Base-by-base conservation (phyloP, 345 rosid genomes). In the Crucihimalaya himalaica region DNA sequence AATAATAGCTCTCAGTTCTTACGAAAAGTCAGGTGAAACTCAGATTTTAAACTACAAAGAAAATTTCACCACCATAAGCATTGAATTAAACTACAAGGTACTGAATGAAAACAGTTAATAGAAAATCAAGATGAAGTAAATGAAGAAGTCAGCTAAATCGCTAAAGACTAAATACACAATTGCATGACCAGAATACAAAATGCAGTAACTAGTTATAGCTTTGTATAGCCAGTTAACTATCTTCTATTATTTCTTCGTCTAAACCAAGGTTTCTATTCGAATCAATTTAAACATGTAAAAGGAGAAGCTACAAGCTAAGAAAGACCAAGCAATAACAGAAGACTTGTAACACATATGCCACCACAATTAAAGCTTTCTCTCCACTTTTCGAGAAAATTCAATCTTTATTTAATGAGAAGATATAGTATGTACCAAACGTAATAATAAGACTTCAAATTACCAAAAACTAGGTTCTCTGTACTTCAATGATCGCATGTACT, bases 1-100 rank as follows among this genome's bases (percentile, higher is more conserved):
- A 64, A 70, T 63, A 56, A 77, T 63, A 77, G 40, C 68, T 56
- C 31, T 62, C 42, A 29, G 58, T 55, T 76, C 71, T 35, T 25
- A 69, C 46, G 43, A 46, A 63, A 55, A 46, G 28, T 70, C 59
- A 70, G 40, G 23, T 51, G 60, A 64, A 63, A 53, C 25, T 35
- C 48, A 52, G 51, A 47, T 35, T 35, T 47, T 25, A 11, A 43
- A n/a, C 53, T 54, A 73, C 8, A 52, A 65, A 43, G 11, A 19
- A 25, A 31, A 9, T 52, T 28, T 18, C 62, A 62, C 37, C 40
- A 74, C 46, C 29, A 45, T 52, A 20, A 64, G 48, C 47, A 52
- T 8, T 4, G 68, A 37, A 31, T 5, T 8, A 43, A 43, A 43
- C 48, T 43, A 43, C 48, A 43, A 43, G 45, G 70, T n/a, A 47